Evolutionary conservation across 805 yeast genomes (phyloP).

Genomic region (Wickerhamiella occidentalis): DNA sequence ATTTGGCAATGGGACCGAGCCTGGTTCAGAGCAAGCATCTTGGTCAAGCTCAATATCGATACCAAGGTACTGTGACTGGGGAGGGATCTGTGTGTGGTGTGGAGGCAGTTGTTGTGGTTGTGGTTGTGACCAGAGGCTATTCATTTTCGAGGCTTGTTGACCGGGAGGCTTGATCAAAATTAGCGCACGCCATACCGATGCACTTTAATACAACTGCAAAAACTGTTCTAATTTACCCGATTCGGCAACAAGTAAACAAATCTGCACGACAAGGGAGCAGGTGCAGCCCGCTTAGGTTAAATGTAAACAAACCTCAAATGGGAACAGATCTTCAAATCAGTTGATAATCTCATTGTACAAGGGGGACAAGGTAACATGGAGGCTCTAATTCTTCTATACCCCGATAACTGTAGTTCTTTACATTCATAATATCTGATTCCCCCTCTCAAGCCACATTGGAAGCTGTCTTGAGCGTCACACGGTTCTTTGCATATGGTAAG

Average conservation of each 20-base stretch:
- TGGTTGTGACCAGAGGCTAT: background rate
- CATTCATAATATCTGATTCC: no score
- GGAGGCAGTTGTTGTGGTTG: background rate
- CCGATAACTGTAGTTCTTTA: no score
- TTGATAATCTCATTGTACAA: background rate
- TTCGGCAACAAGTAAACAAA: slow-evolving; percentile 1
- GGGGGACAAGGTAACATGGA: no score
- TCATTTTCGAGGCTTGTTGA: background rate
- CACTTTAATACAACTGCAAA: slow-evolving; percentile 1
- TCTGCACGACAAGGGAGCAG: slow-evolving; percentile 1
- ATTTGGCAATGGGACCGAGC: slow-evolving; percentile 37
- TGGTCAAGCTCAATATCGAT: slow-evolving; percentile 10
- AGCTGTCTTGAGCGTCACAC: no score
- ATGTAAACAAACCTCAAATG: slow-evolving; percentile 14
- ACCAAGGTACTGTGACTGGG: background rate
- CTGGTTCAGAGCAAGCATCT: slow-evolving; percentile 13
- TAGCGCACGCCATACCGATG: background rate
- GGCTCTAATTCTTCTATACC: no score
- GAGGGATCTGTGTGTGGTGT: background rate
- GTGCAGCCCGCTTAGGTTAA: slow-evolving; percentile 13
- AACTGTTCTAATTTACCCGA: background rate
- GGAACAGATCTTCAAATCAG: background rate
- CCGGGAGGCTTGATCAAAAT: background rate
- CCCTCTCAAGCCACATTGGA: no score
- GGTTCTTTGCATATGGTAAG: background rate